These are phyloP conservation scores for Scutellaria minor DNA, from an alignment of 257 asterid species.

Conservation along the genomic window DNA sequence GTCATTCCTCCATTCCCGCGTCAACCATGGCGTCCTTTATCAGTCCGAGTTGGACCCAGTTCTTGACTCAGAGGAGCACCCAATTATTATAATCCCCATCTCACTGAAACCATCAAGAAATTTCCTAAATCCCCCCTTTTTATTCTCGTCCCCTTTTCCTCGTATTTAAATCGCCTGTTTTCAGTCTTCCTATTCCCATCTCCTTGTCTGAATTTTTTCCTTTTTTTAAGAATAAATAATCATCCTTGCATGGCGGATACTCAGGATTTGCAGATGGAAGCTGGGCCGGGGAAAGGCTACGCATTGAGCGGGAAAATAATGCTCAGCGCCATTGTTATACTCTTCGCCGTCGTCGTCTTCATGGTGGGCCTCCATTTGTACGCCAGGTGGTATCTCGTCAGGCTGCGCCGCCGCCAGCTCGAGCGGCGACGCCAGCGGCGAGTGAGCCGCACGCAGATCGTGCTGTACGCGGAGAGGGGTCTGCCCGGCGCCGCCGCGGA, in stretches of 20 bases:
- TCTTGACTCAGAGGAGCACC: slow-evolving; percentile 32
- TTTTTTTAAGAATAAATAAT: background rate
- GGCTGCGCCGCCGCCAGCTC: slow-evolving; percentile 56
- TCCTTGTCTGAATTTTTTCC: background rate
- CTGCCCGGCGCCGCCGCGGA: slow-evolving; percentile 37
- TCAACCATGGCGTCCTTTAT: slow-evolving; percentile 54
- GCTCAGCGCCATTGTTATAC: slow-evolving; percentile 61
- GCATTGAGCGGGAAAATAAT: slow-evolving; percentile 73
- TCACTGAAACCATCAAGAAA: slow-evolving; percentile 58
- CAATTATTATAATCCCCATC: background rate
- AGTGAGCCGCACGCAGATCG: slow-evolving; percentile 51
- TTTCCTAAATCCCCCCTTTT: slow-evolving; percentile 40
- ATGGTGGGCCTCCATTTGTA: slow-evolving; percentile 69
- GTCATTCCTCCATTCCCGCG: slow-evolving; percentile 58
- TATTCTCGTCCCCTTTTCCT: background rate
- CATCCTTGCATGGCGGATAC: slow-evolving; percentile 26
- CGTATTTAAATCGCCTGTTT: slow-evolving; percentile 17
- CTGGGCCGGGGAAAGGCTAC: slow-evolving; percentile 39
- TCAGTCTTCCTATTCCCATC: background rate
- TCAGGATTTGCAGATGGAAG: background rate
- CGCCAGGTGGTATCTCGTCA: slow-evolving; percentile 60
- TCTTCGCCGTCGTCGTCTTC: slow-evolving; percentile 63
- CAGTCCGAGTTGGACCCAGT: slow-evolving; percentile 32
- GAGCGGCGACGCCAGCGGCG: slow-evolving; percentile 60
- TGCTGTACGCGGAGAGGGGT: slow-evolving; percentile 49